phyloP scores from a whole-genome alignment of 495 filamentous ascomycete genomes.

The Xylaria scruposa region DNA sequence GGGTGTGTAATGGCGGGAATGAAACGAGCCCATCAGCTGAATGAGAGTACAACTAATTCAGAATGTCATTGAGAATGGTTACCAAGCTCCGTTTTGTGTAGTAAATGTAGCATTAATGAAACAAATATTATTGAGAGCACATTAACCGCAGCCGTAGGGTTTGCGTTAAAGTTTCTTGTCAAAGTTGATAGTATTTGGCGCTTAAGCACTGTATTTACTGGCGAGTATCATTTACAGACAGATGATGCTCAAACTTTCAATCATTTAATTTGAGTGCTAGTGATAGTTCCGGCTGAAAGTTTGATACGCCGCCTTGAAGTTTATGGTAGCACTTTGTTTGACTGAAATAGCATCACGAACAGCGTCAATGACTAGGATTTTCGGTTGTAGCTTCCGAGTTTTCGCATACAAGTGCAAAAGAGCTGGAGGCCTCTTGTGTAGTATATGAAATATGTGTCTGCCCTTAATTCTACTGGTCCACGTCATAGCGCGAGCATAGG shows the following conservation, averaged over 20 bases:
- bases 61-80: background rate
- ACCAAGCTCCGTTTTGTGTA: background rate
- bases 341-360: too few species aligned
- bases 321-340: background rate
- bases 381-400: background rate
- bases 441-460: background rate
- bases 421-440: conserved; percentile 17
- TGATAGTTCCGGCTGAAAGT: background rate
- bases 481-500: conserved; percentile 12
- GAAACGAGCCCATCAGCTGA: background rate
- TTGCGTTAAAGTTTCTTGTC: background rate
- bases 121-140: background rate
- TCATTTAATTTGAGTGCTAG: background rate
- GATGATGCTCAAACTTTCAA: background rate
- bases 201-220: background rate
- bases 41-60: background rate
- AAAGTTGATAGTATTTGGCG: background rate
- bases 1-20: background rate
- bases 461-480: background rate
- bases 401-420: background rate
- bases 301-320: background rate
- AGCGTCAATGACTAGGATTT: background rate
- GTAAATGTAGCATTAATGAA: background rate
- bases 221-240: background rate
- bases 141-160: background rate